Percentiles rank a stretch among this genome's conserved stretches.
phyloP scores from a whole-genome alignment of 495 filamentous ascomycete genomes.

The Hypoxylon cercidicola region DNA sequence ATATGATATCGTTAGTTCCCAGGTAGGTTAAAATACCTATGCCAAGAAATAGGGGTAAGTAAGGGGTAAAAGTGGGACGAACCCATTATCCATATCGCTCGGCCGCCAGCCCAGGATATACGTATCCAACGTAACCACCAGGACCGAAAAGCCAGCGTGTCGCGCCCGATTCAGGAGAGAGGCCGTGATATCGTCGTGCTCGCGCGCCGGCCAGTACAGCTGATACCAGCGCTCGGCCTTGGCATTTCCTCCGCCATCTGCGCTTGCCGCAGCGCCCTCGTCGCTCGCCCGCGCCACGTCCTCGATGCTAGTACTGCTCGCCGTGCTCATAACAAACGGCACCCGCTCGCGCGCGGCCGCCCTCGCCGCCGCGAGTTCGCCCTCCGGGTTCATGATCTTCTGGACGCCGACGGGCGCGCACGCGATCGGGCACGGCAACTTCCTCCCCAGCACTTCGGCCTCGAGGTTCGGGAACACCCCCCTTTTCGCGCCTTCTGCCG shows the following conservation, averaged over 20 bases:
- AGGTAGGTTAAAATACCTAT: no score
- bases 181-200: slow-evolving; percentile 64
- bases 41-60: slow-evolving; percentile 10
- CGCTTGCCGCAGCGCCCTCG: not conserved
- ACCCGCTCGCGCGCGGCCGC: slow-evolving; percentile 45
- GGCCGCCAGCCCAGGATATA: slow-evolving; percentile 67
- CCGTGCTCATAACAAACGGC: slow-evolving; percentile 63
- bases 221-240: slow-evolving; percentile 62
- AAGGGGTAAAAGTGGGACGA: not conserved
- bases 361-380: slow-evolving; percentile 48
- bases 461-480: slow-evolving; percentile 19
- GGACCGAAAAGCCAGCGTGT: slow-evolving; percentile 58
- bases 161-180: slow-evolving; percentile 68
- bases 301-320: slow-evolving; percentile 51
- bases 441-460: slow-evolving; percentile 12
- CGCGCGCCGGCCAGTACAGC: slow-evolving; percentile 66
- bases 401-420: slow-evolving; percentile 55
- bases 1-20: not conserved
- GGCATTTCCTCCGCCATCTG: not conserved
- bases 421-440: slow-evolving; percentile 40
- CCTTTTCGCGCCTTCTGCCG: slow-evolving; percentile 13
- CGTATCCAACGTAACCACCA: slow-evolving; percentile 68
- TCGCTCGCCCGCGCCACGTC: slow-evolving; percentile 50
- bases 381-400: slow-evolving; percentile 60
- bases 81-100: slow-evolving; percentile 68